Percentiles rank a stretch among this genome's conserved stretches.
Evolutionary conservation across 495 filamentous ascomycete species (phyloP).

Genomic region (Niebla homalea): DNA sequence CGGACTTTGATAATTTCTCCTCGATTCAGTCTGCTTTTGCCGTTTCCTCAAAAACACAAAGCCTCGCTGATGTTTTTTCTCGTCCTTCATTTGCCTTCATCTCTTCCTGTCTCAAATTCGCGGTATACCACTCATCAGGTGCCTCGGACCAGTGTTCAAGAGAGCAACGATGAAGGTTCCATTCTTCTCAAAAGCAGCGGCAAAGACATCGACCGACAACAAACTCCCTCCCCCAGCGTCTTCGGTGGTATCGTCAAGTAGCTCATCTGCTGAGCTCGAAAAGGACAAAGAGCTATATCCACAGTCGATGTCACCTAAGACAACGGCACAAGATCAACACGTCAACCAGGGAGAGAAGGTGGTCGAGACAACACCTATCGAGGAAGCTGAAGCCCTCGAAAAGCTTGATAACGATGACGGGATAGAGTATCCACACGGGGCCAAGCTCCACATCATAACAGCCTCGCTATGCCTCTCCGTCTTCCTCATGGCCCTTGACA

Average conservation of each 20-base stretch:
- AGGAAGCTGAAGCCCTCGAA: constrained; percentile 16
- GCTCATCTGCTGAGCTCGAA: constrained; percentile 2
- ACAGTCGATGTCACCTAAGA: too few relatives aligned
- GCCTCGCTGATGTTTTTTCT: too few relatives aligned
- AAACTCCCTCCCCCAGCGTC: neutral
- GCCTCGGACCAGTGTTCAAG: too few relatives aligned
- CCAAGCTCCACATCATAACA: constrained; percentile 42
- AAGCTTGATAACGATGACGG: constrained; percentile 19
- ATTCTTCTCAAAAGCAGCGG: neutral
- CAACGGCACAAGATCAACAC: neutral
- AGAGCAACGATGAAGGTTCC: constrained; percentile 7
- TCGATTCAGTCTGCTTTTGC: too few relatives aligned
- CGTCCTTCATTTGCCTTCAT: too few relatives aligned
- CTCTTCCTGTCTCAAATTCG: too few relatives aligned
- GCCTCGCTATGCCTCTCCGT: constrained; percentile 48
- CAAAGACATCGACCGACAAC: neutral
- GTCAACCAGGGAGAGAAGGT: constrained; percentile 7
- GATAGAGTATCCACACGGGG: constrained; percentile 36
- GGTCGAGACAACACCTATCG: constrained; percentile 15
- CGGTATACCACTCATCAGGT: too few relatives aligned
- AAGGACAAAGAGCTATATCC: neutral
- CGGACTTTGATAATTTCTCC: too few relatives aligned
- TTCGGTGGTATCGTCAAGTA: neutral
- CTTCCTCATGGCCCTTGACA: constrained; percentile 55
- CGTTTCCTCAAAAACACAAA: too few relatives aligned